Evolutionary conservation across 768 basidiomycete species (phyloP), one percentile per base, ranked within the genome.

Genomic region (Tricholoma bakamatsutake): DNA sequence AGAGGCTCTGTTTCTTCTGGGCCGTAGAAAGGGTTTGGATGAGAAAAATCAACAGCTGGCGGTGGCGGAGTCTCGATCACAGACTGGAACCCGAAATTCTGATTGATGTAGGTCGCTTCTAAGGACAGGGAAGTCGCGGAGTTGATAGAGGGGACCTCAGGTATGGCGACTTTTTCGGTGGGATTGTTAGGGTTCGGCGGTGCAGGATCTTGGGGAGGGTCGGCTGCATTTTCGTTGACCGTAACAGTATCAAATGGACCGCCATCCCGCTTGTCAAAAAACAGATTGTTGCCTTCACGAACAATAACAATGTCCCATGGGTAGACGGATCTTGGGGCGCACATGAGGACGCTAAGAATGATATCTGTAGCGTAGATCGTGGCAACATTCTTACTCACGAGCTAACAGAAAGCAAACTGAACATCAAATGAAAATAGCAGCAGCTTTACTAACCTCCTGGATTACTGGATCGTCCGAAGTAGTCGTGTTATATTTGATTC

Each of bases 281-380:
- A 98, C 8, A 99, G 74, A 67, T 86, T 90, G 75, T 93, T 86
- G 40, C 93, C 95, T 67, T 97, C 93, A 30, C 93, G 88, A 30
- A 92, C 79, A 62, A 98, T 88, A 59, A 99, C 90, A 52, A 99
- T 94, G 67, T 99, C 97, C 97, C 97, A 99, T 4, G 96, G 95
- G 72, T 97, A 94, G 57, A 95, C 93, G 11, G 93, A 94, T 62
- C 97, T 81, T 9, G 94, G 86, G 7, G 96, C 90, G 60, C 90
- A 92, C 97, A 99, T 99, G 61, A 99, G 82, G 28, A 95, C 89
- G 57, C 89, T 87, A 54, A 99, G 83, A 64, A 99, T 97, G 61
- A 88, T 84, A 75, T 98, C 97, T 27, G 96, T 99, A 9, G 93
- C 87, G 68, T 94, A 99, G 54, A 98, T 83, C 33, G 82, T 85